Conservation (phyloP, 345 rosid genomes). For the Corymbia maculata region DNA sequence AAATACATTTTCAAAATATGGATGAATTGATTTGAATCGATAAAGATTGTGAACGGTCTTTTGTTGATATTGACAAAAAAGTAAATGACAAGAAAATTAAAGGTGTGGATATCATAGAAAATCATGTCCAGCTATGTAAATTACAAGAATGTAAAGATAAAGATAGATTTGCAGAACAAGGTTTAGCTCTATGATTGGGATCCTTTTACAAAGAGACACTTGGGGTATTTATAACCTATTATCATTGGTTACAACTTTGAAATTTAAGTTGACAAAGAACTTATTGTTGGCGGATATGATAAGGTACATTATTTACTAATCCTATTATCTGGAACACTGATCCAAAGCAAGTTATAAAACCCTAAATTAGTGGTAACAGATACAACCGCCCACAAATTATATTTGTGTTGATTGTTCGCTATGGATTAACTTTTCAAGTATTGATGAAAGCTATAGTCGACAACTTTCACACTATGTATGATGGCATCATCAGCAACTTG, state of each 20-base stretch:
- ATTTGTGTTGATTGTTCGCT: not conserved
- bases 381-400: not conserved
- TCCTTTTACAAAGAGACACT: not conserved
- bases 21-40: rapidly evolving
- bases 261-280: not conserved
- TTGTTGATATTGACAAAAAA: not conserved
- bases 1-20: not conserved
- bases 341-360: not conserved
- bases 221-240: not conserved
- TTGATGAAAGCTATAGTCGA: not conserved
- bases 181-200: not conserved
- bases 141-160: not conserved
- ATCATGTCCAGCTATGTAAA: not conserved
- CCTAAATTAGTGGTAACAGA: not conserved
- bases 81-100: not conserved
- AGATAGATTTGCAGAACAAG: not conserved
- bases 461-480: not conserved
- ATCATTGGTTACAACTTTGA: not conserved
- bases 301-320: no score
- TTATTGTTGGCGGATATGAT: not conserved
- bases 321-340: not conserved
- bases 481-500: not conserved
- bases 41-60: not conserved
- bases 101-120: not conserved
- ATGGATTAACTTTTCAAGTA: not conserved